Conservation (phyloP, 306 rosid species). For the Fagus crenata region DNA sequence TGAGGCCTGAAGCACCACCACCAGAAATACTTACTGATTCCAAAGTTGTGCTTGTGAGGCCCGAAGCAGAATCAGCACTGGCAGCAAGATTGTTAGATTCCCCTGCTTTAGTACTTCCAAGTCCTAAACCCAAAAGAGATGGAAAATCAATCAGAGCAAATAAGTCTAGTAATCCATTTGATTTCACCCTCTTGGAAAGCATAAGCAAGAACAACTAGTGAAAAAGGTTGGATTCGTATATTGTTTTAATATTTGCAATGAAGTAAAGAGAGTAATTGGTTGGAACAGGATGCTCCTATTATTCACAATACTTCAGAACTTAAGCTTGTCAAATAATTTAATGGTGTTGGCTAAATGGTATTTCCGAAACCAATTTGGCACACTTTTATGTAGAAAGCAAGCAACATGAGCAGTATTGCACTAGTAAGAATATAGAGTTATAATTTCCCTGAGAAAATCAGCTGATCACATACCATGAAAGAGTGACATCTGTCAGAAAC, state of each 20-base stretch:
- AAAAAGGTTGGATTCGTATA: no score
- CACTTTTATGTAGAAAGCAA: background rate
- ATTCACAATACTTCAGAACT: background rate
- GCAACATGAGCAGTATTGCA: background rate
- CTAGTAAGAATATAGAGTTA: background rate
- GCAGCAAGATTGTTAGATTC: constrained; percentile 37
- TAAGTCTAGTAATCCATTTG: background rate
- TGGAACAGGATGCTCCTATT: background rate
- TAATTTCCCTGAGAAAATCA: background rate
- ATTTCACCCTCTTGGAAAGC: no score
- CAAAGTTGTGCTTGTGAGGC: constrained; percentile 46
- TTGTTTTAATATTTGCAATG: background rate
- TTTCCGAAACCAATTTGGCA: background rate
- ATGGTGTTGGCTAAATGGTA: constrained; percentile 6
- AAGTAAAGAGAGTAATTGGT: background rate
- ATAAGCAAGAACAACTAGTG: no score
- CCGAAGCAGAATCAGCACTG: constrained; percentile 33
- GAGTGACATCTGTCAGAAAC: background rate
- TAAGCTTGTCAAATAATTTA: constrained; percentile 4
- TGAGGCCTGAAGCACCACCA: constrained; percentile 34
- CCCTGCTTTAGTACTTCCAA: constrained; percentile 44
- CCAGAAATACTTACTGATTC: no score
- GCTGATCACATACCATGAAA: background rate
- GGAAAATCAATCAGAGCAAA: background rate
- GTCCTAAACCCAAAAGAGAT: constrained; percentile 34